Evolutionary conservation across 2,329 filamentous ascomycete genomes (phyloP).

Genomic region (Sporothrix pallida): DNA sequence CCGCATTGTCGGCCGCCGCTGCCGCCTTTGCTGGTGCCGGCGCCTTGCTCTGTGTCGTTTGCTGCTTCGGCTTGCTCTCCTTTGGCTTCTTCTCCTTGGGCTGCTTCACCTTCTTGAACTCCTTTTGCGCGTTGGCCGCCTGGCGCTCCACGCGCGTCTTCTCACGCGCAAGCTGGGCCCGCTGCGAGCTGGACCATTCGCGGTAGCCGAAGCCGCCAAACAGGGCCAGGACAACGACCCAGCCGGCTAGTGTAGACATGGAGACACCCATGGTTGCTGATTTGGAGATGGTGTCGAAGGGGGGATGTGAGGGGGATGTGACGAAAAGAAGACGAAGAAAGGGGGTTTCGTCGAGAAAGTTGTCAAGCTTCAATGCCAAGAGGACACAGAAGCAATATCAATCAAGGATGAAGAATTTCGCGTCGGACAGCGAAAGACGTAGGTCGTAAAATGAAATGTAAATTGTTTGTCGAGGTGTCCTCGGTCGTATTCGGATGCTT

Average conservation of each 20-base stretch:
- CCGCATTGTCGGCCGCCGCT: conserved; percentile 33
- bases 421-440: conserved; percentile 21
- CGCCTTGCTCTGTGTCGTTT: conserved; percentile 46
- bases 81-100: conserved; percentile 45
- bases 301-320: background rate
- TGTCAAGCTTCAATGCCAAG: conserved; percentile 6
- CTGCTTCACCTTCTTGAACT: conserved; percentile 43
- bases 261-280: conserved; percentile 44
- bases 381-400: conserved; percentile 7
- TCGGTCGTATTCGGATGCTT: background rate
- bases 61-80: conserved; percentile 43
- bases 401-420: background rate
- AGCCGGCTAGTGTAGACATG: conserved; percentile 47
- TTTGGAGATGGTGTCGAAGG: background rate
- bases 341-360: background rate
- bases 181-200: conserved; percentile 41
- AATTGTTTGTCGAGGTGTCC: conserved; percentile 15
- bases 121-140: conserved; percentile 46
- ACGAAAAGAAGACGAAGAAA: background rate
- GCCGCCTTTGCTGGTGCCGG: conserved; percentile 35
- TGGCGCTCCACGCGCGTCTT: conserved; percentile 43
- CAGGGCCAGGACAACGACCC: conserved; percentile 43
- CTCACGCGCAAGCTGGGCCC: conserved; percentile 37
- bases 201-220: conserved; percentile 40
- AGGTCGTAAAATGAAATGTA: too few species aligned